Evolutionary conservation across 305 asterid genomes (phyloP).

Genomic region (Fraxinus dipetala): DNA sequence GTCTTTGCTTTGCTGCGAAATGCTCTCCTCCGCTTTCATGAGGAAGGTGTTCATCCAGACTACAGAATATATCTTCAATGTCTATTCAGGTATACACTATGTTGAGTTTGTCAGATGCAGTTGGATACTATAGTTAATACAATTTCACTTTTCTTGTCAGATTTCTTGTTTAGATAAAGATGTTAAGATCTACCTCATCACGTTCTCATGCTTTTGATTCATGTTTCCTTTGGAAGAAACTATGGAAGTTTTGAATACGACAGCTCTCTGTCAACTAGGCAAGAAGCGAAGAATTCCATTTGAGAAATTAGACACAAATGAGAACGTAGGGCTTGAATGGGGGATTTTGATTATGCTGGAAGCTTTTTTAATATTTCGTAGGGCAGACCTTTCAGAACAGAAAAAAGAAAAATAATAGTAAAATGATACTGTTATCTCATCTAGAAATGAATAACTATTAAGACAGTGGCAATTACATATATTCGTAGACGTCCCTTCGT

Average conservation of each 20-base stretch:
- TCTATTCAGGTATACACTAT: constrained; percentile 67
- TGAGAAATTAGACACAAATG: background rate
- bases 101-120: background rate
- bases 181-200: background rate
- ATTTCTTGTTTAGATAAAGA: background rate
- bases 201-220: background rate
- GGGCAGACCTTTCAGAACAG: constrained; percentile 1
- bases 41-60: constrained; percentile 99
- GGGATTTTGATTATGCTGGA: background rate
- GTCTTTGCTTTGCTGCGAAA: constrained; percentile 85
- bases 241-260: background rate
- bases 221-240: background rate
- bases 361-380: constrained; percentile 5
- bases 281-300: background rate
- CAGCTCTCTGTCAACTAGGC: background rate
- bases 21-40: constrained; percentile 95
- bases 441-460: background rate
- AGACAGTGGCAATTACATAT: background rate
- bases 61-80: constrained; percentile 92
- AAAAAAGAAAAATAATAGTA: background rate
- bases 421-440: background rate
- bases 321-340: background rate
- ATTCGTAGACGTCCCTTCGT: background rate
- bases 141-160: background rate
- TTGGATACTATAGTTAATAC: background rate